These are phyloP conservation scores for Scenedesmus sp. DNA, from an alignment of 163 green algal species.

Conservation along the genomic window DNA sequence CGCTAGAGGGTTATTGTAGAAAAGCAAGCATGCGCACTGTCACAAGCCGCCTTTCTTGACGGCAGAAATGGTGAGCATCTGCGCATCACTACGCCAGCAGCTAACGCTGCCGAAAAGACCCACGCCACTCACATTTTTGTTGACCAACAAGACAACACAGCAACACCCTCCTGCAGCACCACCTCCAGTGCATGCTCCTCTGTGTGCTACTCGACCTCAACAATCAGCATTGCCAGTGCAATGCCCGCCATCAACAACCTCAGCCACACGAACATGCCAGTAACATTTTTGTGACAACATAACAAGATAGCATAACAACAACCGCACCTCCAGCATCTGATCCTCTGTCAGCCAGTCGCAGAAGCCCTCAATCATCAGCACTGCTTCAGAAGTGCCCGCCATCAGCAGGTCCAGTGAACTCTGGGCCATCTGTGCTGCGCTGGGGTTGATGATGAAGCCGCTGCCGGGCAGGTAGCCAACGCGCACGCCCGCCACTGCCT, in stretches of 20 bases:
- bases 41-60: too few species aligned
- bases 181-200: constrained; percentile 73
- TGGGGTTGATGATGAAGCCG: constrained; percentile 93
- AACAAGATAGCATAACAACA: background rate
- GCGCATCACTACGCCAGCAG: too few species aligned
- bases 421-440: constrained; percentile 76
- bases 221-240: constrained; percentile 94
- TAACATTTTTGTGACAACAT: too few species aligned
- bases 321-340: constrained; percentile 86
- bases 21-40: too few species aligned
- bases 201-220: constrained; percentile 96
- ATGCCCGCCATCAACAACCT: constrained; percentile 93
- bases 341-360: constrained; percentile 95
- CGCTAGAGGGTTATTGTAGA: too few species aligned
- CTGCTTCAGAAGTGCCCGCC: constrained; percentile 90
- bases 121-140: too few species aligned
- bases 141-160: background rate
- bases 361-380: constrained; percentile 99
- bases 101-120: too few species aligned
- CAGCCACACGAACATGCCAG: too few species aligned
- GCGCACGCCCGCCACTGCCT: constrained; percentile 92
- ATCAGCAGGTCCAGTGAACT: constrained; percentile 92
- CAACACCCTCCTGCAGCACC: constrained; percentile 82
- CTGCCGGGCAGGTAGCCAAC: constrained; percentile 78
- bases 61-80: too few species aligned